Percentiles rank a stretch among this genome's conserved stretches.
Evolutionary conservation across 441 rosid genomes (phyloP).

Genomic region (Eutrema salsugineum): DNA sequence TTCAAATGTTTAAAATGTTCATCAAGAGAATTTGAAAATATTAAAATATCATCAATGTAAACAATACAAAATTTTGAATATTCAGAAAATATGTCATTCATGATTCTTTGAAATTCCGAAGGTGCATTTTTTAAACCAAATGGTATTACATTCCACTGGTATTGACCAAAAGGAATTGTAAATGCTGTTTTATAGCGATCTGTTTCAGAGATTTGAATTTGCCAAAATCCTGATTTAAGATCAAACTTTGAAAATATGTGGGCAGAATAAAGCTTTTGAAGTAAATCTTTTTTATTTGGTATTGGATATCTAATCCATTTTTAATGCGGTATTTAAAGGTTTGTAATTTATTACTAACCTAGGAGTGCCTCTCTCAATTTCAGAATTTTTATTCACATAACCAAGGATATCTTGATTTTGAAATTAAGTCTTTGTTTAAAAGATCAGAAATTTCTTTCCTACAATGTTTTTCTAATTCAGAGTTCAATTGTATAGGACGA

Average conservation of each 20-base stretch:
- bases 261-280: not conserved
- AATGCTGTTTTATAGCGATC: not conserved
- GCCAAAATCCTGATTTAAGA: too few species aligned
- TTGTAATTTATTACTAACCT: too few species aligned
- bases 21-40: not conserved
- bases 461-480: too few species aligned
- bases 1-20: not conserved
- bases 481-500: too few species aligned
- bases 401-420: not conserved
- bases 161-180: too few species aligned
- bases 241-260: not conserved
- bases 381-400: not conserved
- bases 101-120: not conserved
- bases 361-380: not conserved
- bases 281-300: not conserved
- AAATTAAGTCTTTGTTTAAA: not conserved
- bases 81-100: not conserved
- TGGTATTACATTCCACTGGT: too few species aligned
- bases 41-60: not conserved
- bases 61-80: not conserved
- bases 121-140: not conserved
- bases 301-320: not conserved
- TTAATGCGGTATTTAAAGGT: not conserved
- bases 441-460: too few species aligned
- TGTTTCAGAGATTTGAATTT: too few species aligned